These are phyloP conservation scores for Alectoria sarmentosa DNA, from an alignment of 495 filamentous ascomycete genomes.

Conservation along the genomic window DNA sequence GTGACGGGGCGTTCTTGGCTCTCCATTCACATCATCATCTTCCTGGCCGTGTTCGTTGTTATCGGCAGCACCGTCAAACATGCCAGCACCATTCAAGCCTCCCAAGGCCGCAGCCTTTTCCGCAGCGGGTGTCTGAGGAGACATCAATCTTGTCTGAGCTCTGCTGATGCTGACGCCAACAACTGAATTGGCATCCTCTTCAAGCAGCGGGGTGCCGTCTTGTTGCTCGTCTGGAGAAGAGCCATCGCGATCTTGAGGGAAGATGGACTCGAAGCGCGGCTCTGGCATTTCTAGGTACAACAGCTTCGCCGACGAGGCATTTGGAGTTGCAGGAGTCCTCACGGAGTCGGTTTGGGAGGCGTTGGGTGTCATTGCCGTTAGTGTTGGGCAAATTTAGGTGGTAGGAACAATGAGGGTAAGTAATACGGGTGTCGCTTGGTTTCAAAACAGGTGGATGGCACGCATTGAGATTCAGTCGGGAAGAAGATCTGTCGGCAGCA, in stretches of 20 bases:
- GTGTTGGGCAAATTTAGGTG: neutral
- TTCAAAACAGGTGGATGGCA: neutral
- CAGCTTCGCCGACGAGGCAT: neutral
- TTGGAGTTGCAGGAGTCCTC: neutral
- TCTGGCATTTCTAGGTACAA: constrained; percentile 5
- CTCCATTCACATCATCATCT: neutral
- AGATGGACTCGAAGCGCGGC: neutral
- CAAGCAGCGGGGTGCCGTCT: constrained; percentile 9
- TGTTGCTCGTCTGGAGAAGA: constrained; percentile 16
- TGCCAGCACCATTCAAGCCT: constrained; percentile 42
- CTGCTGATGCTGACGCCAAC: constrained; percentile 73
- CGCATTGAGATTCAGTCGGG: neutral
- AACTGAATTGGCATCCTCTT: constrained; percentile 34
- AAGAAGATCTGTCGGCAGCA: neutral
- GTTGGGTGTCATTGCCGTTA: neutral
- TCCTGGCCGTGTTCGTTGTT: neutral
- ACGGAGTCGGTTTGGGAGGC: neutral
- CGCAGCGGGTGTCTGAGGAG: constrained; percentile 61
- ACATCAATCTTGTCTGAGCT: constrained; percentile 62
- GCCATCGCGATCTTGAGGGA: neutral
- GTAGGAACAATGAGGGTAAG: neutral
- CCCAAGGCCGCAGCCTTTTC: constrained; percentile 70
- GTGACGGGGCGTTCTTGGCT: constrained; percentile 8
- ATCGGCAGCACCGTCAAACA: constrained; percentile 37
- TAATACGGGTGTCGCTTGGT: neutral